A percentile compares a stretch with the other conserved stretches of the same genome.
These are phyloP conservation scores for Taiozyma sp. DNA, from an alignment of 1,139 yeast genomes.

Conservation along the genomic window DNA sequence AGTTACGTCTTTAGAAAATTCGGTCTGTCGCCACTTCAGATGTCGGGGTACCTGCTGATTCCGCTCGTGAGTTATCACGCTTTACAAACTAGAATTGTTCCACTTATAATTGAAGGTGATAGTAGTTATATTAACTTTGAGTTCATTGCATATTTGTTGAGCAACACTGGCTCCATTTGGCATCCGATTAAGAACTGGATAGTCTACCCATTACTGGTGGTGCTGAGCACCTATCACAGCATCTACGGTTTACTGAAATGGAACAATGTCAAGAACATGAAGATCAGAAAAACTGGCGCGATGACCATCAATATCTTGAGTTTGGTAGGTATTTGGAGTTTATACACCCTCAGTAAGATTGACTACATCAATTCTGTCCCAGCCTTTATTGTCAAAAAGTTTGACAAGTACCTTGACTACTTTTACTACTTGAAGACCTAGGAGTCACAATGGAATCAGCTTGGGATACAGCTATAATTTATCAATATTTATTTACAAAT, in stretches of 20 bases:
- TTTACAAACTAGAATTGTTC: constrained; percentile 43
- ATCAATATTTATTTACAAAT: background rate
- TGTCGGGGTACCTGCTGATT: constrained; percentile 54
- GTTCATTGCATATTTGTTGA: constrained; percentile 44
- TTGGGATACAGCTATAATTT: background rate
- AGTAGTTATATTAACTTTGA: constrained; percentile 52
- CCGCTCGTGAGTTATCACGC: constrained; percentile 46
- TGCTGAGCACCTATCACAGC: constrained; percentile 35
- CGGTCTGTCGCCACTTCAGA: constrained; percentile 45
- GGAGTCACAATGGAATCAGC: background rate
- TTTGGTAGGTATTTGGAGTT: constrained; percentile 13
- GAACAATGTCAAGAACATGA: constrained; percentile 21
- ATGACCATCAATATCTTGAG: constrained; percentile 17
- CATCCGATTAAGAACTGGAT: constrained; percentile 23
- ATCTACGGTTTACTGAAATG: constrained; percentile 37
- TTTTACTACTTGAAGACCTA: constrained; percentile 9
- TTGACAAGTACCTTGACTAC: constrained; percentile 14
- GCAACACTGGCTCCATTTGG: constrained; percentile 17
- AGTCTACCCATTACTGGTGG: constrained; percentile 26
- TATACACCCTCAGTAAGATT: constrained; percentile 11
- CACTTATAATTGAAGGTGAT: constrained; percentile 58
- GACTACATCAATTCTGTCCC: constrained; percentile 6
- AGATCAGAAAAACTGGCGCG: constrained; percentile 17
- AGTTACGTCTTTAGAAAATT: constrained; percentile 37
- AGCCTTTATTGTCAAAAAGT: constrained; percentile 14